phyloP scores from a whole-genome alignment of 2,329 filamentous ascomycete species.

The Huntiella bhutanensis region DNA sequence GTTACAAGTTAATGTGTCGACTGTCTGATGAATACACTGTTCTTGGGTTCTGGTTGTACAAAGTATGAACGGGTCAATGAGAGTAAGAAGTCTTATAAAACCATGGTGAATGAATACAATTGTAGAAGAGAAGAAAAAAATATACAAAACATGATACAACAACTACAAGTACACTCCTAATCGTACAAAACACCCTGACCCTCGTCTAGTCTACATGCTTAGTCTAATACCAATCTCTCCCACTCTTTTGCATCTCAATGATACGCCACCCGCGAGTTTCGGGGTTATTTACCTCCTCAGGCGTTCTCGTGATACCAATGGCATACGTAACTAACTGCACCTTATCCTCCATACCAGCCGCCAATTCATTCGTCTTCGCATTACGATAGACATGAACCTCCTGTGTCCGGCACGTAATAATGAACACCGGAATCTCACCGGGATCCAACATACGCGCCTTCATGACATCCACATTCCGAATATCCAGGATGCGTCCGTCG shows the following conservation, averaged over 20 bases:
- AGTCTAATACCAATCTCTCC: slow-evolving; percentile 55
- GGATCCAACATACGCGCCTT: slow-evolving; percentile 65
- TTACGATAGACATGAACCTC: slow-evolving; percentile 96
- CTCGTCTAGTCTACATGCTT: background rate
- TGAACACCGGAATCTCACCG: slow-evolving; percentile 83
- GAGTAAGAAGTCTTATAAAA: background rate
- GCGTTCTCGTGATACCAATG: slow-evolving; percentile 81
- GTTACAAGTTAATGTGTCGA: background rate
- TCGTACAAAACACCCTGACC: slow-evolving; percentile 4
- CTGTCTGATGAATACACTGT: background rate
- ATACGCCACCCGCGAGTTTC: slow-evolving; percentile 93
- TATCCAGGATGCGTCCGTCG: slow-evolving; percentile 87
- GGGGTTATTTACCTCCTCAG: slow-evolving; percentile 90
- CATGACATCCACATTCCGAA: slow-evolving; percentile 78
- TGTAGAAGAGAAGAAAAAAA: background rate
- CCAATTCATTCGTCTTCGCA: slow-evolving; percentile 70
- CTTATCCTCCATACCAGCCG: slow-evolving; percentile 95
- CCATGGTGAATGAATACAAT: background rate
- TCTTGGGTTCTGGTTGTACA: background rate
- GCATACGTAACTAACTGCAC: slow-evolving; percentile 97
- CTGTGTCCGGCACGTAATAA: slow-evolving; percentile 89
- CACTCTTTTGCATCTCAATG: slow-evolving; percentile 97
- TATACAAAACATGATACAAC: slow-evolving; percentile 3
- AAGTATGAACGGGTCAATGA: background rate
- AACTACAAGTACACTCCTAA: slow-evolving; percentile 7